Evolutionary conservation across 345 rosid species (phyloP), one percentile per base, ranked within the genome.

Genomic region (Eucalyptus regnans): DNA sequence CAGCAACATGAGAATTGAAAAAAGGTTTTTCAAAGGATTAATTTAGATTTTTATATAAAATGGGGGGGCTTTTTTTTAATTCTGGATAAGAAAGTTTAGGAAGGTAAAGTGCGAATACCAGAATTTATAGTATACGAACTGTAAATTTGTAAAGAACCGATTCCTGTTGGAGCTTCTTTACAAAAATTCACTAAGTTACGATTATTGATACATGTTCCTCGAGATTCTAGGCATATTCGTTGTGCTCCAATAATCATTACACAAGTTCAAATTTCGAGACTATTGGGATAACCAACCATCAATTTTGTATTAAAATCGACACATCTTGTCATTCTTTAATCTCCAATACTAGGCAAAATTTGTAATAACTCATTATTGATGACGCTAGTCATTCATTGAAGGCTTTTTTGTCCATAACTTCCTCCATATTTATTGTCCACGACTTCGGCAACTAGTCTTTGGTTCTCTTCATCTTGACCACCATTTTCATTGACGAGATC

Each of bases 251-350:
- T 29, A 29, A n/a, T 64, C 76, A 14, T 64, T n/a, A 7, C 18
- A 2, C 37, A 64, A 64, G 18, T n/a, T 64, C 76, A 14, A 64
- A n/a, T 29, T n/a, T 64, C 3, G 18, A 64, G 37, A 64, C 5
- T 64, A 64, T 64, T 0, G 3, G 1, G 37, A 4, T 10, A 14
- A n/a, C 2, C 20, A n/a, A n/a, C 20, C 3, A 7, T 64, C 10
- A 7, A 64, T 3, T 64, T 64, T 64, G 3, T 64, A 29, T 64
- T 64, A 15, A 14, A n/a, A n/a, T 64, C 0, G 10, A 14, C 9
- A 0, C 71, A 64, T 60, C 7, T 60, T 60, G 16, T 60, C 13
- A 12, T 9, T 60, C 31, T 60, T 27, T 29, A 60, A 27, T 11
- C 68, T 12, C 31, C 31, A 27, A 60, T 27, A 27, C 31, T 27